These are phyloP conservation scores for Lotus japonicus DNA, from an alignment of 306 rosid species.

Conservation along the genomic window DNA sequence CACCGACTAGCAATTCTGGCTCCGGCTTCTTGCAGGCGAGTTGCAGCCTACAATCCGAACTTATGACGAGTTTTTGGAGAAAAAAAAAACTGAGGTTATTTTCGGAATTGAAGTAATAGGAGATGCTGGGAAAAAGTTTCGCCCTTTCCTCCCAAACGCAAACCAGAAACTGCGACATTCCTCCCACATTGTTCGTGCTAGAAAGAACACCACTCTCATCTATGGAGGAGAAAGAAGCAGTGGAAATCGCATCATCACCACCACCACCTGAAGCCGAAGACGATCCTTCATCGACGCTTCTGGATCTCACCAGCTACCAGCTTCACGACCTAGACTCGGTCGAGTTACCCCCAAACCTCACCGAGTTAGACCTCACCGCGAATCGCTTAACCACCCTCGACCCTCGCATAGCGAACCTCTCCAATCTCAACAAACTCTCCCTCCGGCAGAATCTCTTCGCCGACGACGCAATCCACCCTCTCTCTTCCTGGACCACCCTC, in stretches of 20 bases:
- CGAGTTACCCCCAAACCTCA: constrained; percentile 27
- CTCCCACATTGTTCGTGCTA: neutral
- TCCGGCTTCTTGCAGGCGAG: too few species aligned
- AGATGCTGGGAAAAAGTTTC: too few species aligned
- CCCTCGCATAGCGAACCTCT: constrained; percentile 64
- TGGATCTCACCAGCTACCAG: too few species aligned
- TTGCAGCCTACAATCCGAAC: too few species aligned
- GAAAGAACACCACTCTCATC: too few species aligned
- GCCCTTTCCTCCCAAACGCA: too few species aligned
- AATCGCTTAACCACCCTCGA: constrained; percentile 75
- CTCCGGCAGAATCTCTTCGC: constrained; percentile 78
- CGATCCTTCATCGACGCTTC: constrained; percentile 11
- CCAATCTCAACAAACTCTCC: constrained; percentile 71
- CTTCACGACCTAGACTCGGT: too few species aligned
- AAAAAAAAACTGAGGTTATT: too few species aligned
- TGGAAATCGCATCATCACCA: constrained; percentile 11
- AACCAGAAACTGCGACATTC: too few species aligned
- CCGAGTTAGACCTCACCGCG: constrained; percentile 84
- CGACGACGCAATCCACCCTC: constrained; percentile 52
- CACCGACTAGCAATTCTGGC: too few species aligned
- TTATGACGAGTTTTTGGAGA: too few species aligned
- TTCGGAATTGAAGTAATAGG: too few species aligned
- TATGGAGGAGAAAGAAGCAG: neutral
- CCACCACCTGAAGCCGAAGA: constrained; percentile 28
- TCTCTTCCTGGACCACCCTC: constrained; percentile 60